phyloP scores from a whole-genome alignment of 108 stramenopile species.

The Skeletonema grethae region DNA sequence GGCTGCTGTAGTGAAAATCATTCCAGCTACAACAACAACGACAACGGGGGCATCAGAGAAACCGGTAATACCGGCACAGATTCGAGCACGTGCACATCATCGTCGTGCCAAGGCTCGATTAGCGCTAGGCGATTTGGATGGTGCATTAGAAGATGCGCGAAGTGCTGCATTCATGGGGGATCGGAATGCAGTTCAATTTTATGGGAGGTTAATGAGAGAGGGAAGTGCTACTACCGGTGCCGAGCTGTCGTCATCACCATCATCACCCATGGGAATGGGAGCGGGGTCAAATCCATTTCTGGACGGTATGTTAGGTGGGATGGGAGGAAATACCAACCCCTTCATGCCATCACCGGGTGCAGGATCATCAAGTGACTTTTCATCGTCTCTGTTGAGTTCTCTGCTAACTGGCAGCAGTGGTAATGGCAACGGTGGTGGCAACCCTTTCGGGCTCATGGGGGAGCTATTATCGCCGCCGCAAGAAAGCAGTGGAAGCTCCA shows the following conservation, averaged over 20 bases:
- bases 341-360: slow-evolving; percentile 20
- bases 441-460: slow-evolving; percentile 29
- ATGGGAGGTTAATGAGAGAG: slow-evolving; percentile 75
- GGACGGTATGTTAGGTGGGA: slow-evolving; percentile 37
- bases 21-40: slow-evolving; percentile 9
- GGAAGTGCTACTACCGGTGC: slow-evolving; percentile 18
- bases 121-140: slow-evolving; percentile 58
- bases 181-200: slow-evolving; percentile 77
- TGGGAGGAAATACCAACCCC: slow-evolving; percentile 14
- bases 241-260: slow-evolving; percentile 13
- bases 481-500: slow-evolving; percentile 12
- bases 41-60: neutral
- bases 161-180: slow-evolving; percentile 84
- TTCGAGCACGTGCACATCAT: slow-evolving; percentile 79
- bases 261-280: slow-evolving; percentile 4
- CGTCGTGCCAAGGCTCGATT: slow-evolving; percentile 80
- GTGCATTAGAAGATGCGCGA: slow-evolving; percentile 77
- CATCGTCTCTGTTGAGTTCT: slow-evolving; percentile 49
- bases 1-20: neutral
- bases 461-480: slow-evolving; percentile 20
- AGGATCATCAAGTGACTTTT: slow-evolving; percentile 25
- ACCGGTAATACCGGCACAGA: slow-evolving; percentile 38
- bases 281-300: slow-evolving; percentile 25
- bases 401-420: slow-evolving; percentile 23
- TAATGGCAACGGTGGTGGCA: slow-evolving; percentile 14